Base-by-base conservation (phyloP, 257 asterid species). In the Solanum etuberosum region DNA sequence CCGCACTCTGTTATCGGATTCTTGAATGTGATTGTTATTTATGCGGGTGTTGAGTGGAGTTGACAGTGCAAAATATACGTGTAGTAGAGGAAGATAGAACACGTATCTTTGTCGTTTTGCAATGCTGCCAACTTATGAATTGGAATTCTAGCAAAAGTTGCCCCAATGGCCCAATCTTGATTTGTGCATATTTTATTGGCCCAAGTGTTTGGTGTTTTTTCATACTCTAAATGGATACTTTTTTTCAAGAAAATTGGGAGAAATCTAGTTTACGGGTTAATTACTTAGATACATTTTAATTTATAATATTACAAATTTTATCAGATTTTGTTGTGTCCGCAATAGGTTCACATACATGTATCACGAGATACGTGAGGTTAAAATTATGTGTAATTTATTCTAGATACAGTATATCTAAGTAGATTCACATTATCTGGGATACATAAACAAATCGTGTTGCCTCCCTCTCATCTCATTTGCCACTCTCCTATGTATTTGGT, bases 401-500 rank as follows among this genome's bases (percentile, higher is more conserved):
- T 16, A 51, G 9, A 51, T 18, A 16, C 21, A 16, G 0, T 16
- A 3, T 51, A 16, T 51, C 0, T 18, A 51, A 51, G 20, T 51
- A 9, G 9, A 51, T 2, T 51, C 23, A 7, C 0, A 51, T 46
- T 46, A 46, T 46, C 1, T 13, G 54, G 0, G 2, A 20, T 51
- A 51, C 0, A 16, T 51, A 51, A 16, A 16, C 61, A 51, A 51
- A 51, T 51, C 4, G 16, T 1, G 0, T 0, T 18, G n/a, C 3
- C 4, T 16, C 4, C 0, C 3, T 16, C 61, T 16, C n/a, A 16
- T 51, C 0, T 51, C 23, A 2, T 18, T 51, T 0, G 4, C 1
- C 1, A 16, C n/a, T 51, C 9, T 51, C 4, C 3, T 0, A 6
- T 51, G 9, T 51, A 51, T 51, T 51, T 18, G 61, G 9, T 51